A percentile compares a stretch with the other conserved stretches of the same genome.
Evolutionary conservation across 2,329 filamentous ascomycete species (phyloP).

Genomic region (Metarhizium robertsii): DNA sequence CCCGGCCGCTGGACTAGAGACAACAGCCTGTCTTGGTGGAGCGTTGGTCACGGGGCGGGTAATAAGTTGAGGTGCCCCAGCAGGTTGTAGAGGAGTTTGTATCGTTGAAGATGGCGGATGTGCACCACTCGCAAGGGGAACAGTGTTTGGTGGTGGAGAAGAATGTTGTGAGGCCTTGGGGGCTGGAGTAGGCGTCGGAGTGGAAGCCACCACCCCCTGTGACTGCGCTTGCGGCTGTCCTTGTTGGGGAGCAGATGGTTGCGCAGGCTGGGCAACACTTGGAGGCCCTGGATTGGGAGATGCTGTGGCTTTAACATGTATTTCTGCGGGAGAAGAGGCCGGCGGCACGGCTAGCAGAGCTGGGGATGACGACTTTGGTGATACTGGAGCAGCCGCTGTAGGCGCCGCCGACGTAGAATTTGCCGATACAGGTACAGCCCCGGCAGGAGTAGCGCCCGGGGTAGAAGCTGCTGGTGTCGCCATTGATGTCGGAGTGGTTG

Average conservation of each 20-base stretch:
- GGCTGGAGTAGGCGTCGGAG: not conserved
- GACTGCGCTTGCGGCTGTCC: not conserved
- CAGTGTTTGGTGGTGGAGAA: not conserved
- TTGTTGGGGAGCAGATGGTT: not conserved
- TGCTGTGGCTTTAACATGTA: not conserved
- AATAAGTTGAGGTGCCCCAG: constrained; percentile 13
- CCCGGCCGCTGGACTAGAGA: constrained; percentile 9
- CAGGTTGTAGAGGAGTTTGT: constrained; percentile 10
- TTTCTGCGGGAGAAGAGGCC: constrained; percentile 2
- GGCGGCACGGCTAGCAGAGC: constrained; percentile 7
- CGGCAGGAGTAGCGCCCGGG: not conserved
- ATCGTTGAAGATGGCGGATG: constrained; percentile 3
- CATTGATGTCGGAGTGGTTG: constrained; percentile 11
- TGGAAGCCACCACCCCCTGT: not conserved
- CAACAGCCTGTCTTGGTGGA: constrained; percentile 10
- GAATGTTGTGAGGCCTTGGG: not conserved
- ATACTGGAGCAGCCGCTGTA: constrained; percentile 10
- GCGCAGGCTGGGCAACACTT: constrained; percentile 3
- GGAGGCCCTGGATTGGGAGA: constrained; percentile 6
- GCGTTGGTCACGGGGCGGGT: constrained; percentile 13
- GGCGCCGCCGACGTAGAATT: constrained; percentile 4
- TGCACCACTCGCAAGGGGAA: constrained; percentile 3
- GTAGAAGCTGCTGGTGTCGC: constrained; percentile 8
- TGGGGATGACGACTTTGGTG: constrained; percentile 13
- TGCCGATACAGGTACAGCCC: not conserved